Evolutionary conservation across 169 alveolate species (phyloP).

Genomic region (Blepharisma undulans): DNA sequence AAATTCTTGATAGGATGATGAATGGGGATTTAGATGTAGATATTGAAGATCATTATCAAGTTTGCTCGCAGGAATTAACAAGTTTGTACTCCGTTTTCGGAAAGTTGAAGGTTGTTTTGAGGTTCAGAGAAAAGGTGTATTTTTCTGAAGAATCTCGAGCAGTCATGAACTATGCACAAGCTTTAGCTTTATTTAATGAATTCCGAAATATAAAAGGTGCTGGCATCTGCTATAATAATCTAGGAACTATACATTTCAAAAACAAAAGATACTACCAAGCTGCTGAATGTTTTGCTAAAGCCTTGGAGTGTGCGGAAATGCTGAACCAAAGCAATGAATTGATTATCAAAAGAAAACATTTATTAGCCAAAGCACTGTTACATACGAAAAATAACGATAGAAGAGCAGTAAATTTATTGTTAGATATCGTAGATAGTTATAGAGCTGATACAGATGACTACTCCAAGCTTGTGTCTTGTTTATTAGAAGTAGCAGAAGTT

Average conservation of each 20-base stretch:
- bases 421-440: not conserved
- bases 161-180: constrained; percentile 28
- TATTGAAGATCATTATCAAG: constrained; percentile 14
- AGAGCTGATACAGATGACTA: not conserved
- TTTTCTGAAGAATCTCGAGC: constrained; percentile 9
- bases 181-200: constrained; percentile 9
- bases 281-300: constrained; percentile 8
- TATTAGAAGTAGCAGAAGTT: constrained; percentile 1
- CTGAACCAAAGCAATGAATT: not conserved
- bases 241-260: not conserved
- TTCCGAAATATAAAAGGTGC: constrained; percentile 32
- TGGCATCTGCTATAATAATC: constrained; percentile 10
- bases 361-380: not conserved
- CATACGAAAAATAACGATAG: not conserved
- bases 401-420: not conserved
- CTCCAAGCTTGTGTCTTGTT: not conserved
- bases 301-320: not conserved
- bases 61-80: constrained; percentile 30
- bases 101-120: constrained; percentile 20
- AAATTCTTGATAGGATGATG: constrained; percentile 15
- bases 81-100: constrained; percentile 20
- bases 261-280: constrained; percentile 6
- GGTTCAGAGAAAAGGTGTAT: constrained; percentile 4
- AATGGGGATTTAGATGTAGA: constrained; percentile 17
- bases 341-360: not conserved